Conservation (phyloP, 2,329 filamentous ascomycete genomes). For the Zasmidium citrigriseum region DNA sequence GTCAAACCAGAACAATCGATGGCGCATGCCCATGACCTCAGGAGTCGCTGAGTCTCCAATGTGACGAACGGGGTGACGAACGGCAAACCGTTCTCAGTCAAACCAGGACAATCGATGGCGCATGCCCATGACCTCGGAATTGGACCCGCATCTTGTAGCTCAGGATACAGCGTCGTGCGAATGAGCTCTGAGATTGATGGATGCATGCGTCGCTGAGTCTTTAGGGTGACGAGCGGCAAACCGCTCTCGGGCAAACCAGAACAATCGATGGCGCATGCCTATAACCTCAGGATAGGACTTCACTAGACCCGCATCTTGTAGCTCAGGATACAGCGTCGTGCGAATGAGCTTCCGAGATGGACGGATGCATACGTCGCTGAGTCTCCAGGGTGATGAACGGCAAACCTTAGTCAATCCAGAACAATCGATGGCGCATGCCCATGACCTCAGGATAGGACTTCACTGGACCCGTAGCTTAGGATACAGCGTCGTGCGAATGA, state of each 20-base stretch:
- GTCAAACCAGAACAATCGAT: too few relatives aligned
- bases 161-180: slow-evolving; percentile 59
- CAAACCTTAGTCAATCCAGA: slow-evolving; percentile 63
- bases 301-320: slow-evolving; percentile 51
- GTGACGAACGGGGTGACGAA: too few relatives aligned
- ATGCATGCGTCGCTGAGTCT: slow-evolving; percentile 66
- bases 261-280: slow-evolving; percentile 56
- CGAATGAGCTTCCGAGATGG: slow-evolving; percentile 61
- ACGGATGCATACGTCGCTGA: slow-evolving; percentile 67
- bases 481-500: slow-evolving; percentile 62
- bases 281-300: slow-evolving; percentile 38
- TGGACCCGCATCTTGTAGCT: slow-evolving; percentile 40
- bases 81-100: slow-evolving; percentile 57
- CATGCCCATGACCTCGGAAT: slow-evolving; percentile 53
- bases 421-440: slow-evolving; percentile 56
- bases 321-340: slow-evolving; percentile 56
- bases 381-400: slow-evolving; percentile 56
- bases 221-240: slow-evolving; percentile 42
- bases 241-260: slow-evolving; percentile 61
- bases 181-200: slow-evolving; percentile 64
- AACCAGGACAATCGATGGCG: slow-evolving; percentile 60
- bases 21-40: slow-evolving; percentile 55
- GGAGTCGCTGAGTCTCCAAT: too few relatives aligned
- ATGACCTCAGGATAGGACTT: slow-evolving; percentile 38
- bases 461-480: slow-evolving; percentile 45